Evolutionary conservation across 768 basidiomycete genomes (phyloP), one percentile per base, ranked within the genome.

Genomic region (Leccinum pellstonianum): DNA sequence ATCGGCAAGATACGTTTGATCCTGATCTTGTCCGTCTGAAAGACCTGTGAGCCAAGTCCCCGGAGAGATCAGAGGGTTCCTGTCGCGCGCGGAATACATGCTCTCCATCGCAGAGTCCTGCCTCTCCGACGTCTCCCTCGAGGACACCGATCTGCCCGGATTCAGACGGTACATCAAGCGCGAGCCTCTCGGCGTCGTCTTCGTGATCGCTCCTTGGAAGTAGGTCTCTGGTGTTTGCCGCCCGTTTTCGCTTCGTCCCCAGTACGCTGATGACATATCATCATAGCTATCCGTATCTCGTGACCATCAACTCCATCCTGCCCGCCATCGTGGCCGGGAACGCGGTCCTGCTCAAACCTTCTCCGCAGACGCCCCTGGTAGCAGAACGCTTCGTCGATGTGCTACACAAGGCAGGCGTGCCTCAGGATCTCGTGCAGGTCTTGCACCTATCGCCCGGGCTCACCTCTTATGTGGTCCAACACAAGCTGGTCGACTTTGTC

Each of bases 201-300:
- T 94, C 49, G 84, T 95, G 54, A 88, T 98, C 63, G 86, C 91
- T 0, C 93, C 95, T 2, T 97, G 94, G 95, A 96, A 96, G 89
- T 92, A 68, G 59, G 88, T 79, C 23, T 25, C 5, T 23, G 49
- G 48, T 7, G 5, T 43, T 21, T 3, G 6, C n/a, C 46, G 17
- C 46, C 19, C 35, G 17, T 19, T 3, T 12, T 23, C 15, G 2
- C n/a, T 31, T n/a, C 19, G 2, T 27, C 25, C 7, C 33, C 9
- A 10, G 9, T 31, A 31, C 1, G 31, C 35, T 37, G 15, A 48
- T 60, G 38, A 68, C 56, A 37, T 58, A 29, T 38, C 29, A 7
- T 9, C 37, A 25, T 11, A 95, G 91, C 72, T 96, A 83, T 74
- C 95, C 95, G 0, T 95, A 94, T 76, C 86, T 98, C 35, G 88